These are phyloP conservation scores for Spathaspora hagerdaliae DNA, from an alignment of 805 yeast species.

Conservation along the genomic window DNA sequence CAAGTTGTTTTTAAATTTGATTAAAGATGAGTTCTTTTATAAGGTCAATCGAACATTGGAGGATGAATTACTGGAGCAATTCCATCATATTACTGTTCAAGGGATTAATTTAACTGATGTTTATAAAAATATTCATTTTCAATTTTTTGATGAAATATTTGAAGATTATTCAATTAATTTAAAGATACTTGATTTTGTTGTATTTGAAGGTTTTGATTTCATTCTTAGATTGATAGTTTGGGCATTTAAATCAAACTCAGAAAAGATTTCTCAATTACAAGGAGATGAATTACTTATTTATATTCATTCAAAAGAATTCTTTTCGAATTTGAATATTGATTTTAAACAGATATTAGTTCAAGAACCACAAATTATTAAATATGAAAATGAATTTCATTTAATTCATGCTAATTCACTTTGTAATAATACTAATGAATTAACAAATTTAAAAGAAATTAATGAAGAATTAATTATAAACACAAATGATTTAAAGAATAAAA, in stretches of 20 bases:
- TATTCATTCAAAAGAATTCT: slow-evolving; percentile 15
- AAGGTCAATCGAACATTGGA: slow-evolving; percentile 34
- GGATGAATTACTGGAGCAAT: slow-evolving; percentile 22
- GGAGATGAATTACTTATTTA: slow-evolving; percentile 24
- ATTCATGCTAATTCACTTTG: slow-evolving; percentile 35
- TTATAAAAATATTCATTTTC: slow-evolving; percentile 16
- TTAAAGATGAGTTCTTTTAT: slow-evolving; percentile 33
- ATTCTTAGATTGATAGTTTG: slow-evolving; percentile 25
- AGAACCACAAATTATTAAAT: slow-evolving; percentile 26
- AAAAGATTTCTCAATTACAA: slow-evolving; percentile 12
- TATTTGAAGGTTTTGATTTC: slow-evolving; percentile 38
- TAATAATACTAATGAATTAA: slow-evolving; percentile 34
- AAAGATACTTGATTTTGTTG: slow-evolving; percentile 29
- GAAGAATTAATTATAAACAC: slow-evolving; percentile 27
- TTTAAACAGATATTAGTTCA: slow-evolving; percentile 12
- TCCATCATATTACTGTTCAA: slow-evolving; percentile 31
- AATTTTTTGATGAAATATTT: slow-evolving; percentile 15
- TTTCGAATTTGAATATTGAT: slow-evolving; percentile 5
- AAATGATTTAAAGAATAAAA: slow-evolving; percentile 22
- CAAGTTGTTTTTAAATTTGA: slow-evolving; percentile 19
- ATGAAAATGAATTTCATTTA: slow-evolving; percentile 36
- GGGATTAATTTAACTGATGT: slow-evolving; percentile 27
- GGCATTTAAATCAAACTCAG: slow-evolving; percentile 14
- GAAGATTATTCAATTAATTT: slow-evolving; percentile 3
- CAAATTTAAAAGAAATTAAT: slow-evolving; percentile 34